Evolutionary conservation across 768 basidiomycete species (phyloP), one percentile per base, ranked within the genome.

Genomic region (Kwoniella botswanensis): DNA sequence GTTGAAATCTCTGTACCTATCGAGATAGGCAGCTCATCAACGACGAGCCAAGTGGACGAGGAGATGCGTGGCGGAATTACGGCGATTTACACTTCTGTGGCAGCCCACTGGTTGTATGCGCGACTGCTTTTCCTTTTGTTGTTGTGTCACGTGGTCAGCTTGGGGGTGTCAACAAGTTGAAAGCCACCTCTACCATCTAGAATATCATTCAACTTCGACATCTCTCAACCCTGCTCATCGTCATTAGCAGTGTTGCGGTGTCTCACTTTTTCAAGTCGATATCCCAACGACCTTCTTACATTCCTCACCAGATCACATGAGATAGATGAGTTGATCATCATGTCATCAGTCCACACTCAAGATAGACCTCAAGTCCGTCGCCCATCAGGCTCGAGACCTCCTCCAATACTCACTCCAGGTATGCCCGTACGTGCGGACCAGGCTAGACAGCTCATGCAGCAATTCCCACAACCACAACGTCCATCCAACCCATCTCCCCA

Each of bases 321-420:
- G 46, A 18, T 50, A 50, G 12, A 50, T n/a, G 0, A 1, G 1
- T 22, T 41, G 44, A 35, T 50, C 35, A 65, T 22, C 12, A 58
- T 59, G 56, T 59, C 65, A 12, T 67, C 56, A 18, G 18, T 53
- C 3, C 21, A 58, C 26, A n/a, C 53, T 18, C 65, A 24, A 13
- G 35, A 1, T 41, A 17, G n/a, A 42, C 35, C 35, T 50, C 50
- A 29, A 54, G 59, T 12, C 21, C 62, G 56, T 24, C 50, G 57
- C 1, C 62, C 63, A 22, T 64, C 68, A 2, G 63, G 62, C 42
- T 64, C 68, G 18, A 42, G 59, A 24, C 67, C 63, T 15, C 63
- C 73, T 29, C 71, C 73, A 2, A 60, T 70, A 46, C 2, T 67
- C 11, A 64, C 67, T 41, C 71, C 75, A 42, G 73, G 73, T 55